phyloP scores from a whole-genome alignment of 106 monocot species.

The Hemerocallis citrina region DNA sequence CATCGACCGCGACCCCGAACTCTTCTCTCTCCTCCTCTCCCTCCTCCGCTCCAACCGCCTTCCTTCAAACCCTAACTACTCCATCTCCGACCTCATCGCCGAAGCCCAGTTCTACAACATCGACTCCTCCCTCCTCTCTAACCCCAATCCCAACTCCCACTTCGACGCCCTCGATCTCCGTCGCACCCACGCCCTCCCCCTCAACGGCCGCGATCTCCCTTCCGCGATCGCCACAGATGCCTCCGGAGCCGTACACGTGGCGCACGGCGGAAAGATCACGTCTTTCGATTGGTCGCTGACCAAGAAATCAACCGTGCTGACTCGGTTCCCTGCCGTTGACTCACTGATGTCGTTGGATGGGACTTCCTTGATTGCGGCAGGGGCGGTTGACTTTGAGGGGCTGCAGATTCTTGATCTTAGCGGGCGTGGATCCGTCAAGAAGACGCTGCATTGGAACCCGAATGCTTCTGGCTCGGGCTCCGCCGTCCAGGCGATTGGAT shows the following conservation, averaged over 20 bases:
- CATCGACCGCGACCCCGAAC: slow-evolving; percentile 57
- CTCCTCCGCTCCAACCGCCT: slow-evolving; percentile 35
- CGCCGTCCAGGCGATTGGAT: slow-evolving; percentile 42
- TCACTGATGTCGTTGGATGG: slow-evolving; percentile 28
- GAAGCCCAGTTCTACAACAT: slow-evolving; percentile 49
- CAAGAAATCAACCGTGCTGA: slow-evolving; percentile 35
- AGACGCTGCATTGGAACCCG: slow-evolving; percentile 30
- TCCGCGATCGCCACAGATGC: slow-evolving; percentile 16
- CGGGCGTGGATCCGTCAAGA: slow-evolving; percentile 9
- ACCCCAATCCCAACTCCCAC: slow-evolving; percentile 30
- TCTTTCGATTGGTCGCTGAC: slow-evolving; percentile 40
- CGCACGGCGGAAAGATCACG: slow-evolving; percentile 39
- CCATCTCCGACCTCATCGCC: background rate
- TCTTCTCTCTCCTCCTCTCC: slow-evolving; percentile 52
- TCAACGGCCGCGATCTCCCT: slow-evolving; percentile 34
- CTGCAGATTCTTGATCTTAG: slow-evolving; percentile 34
- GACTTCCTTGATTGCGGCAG: slow-evolving; percentile 19
- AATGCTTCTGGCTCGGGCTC: slow-evolving; percentile 8
- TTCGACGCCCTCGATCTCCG: slow-evolving; percentile 32
- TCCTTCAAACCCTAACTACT: slow-evolving; percentile 13
- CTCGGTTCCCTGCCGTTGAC: slow-evolving; percentile 49
- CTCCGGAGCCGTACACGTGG: slow-evolving; percentile 7
- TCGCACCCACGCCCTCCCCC: slow-evolving; percentile 31
- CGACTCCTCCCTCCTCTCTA: slow-evolving; percentile 23
- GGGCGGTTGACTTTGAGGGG: slow-evolving; percentile 44